Conservation (phyloP, 805 yeast genomes). For the Spathaspora arborariae region DNA sequence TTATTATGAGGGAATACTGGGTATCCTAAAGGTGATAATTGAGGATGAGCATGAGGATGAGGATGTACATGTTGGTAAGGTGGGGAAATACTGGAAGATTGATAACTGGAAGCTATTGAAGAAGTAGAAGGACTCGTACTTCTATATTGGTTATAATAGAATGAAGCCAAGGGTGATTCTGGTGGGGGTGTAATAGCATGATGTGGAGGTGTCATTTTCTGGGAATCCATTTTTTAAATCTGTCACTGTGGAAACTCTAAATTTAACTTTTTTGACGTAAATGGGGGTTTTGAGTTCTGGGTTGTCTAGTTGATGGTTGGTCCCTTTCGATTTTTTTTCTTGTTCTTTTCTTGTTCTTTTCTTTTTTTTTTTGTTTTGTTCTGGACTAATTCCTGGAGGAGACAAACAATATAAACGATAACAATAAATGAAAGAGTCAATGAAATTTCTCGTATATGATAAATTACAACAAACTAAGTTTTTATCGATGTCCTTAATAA, state of each 20-base stretch:
- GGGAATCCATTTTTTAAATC: slow-evolving; percentile 2
- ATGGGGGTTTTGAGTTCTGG: neutral
- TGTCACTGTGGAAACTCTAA: neutral
- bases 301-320: neutral
- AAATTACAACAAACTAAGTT: neutral
- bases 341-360: neutral
- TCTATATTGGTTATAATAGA: neutral
- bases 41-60: slow-evolving; percentile 1
- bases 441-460: neutral
- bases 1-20: slow-evolving; percentile 1
- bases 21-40: slow-evolving; percentile 2
- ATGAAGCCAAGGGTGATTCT: slow-evolving; percentile 5
- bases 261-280: neutral
- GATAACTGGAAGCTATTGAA: slow-evolving; percentile 2
- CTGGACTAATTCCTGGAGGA: neutral
- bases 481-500: neutral
- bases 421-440: neutral
- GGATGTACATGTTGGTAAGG: slow-evolving; percentile 2
- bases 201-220: slow-evolving; percentile 1
- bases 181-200: slow-evolving; percentile 4
- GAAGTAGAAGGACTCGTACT: slow-evolving; percentile 3
- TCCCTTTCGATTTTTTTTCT: neutral
- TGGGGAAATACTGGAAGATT: slow-evolving; percentile 5
- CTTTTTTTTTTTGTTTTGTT: neutral
- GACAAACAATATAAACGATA: neutral